Evolutionary conservation across 495 filamentous ascomycete species (phyloP), one percentile per base, ranked within the genome.

Genomic region (Daldinia childiae): DNA sequence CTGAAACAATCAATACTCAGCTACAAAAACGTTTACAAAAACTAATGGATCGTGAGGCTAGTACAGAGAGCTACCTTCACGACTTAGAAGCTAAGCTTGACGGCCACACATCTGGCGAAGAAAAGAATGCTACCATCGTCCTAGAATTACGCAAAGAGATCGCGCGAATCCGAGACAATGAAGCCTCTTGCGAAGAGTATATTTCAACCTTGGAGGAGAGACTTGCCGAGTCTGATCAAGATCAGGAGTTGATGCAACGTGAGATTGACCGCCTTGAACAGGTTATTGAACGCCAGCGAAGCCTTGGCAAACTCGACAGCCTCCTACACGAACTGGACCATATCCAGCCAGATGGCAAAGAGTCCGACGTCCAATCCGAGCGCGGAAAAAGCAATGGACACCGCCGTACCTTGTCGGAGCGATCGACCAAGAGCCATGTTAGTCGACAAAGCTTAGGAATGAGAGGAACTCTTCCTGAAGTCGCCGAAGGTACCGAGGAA

Each of bases 201-300:
- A 98, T 99, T 54, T 94, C 95, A 3, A 98, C 95, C 2, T 83
- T 99, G 36, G 95, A 99, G 79, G 95, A 98, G 79, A 90, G 95
- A 17, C 87, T 99, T 15, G 96, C 96, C 0, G 95, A 99, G 79
- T 88, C 93, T 4, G 95, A 99, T 73, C 95, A 98, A 76, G 96
- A 99, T 74, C 90, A 93, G 75, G 95, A 98, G 75, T 78, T 97
- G 62, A 97, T 98, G 94, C 93, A 97, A 80, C 91, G 94, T 27
- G 95, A 99, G 77, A 92, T 99, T 73, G 90, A 96, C 77, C 89
- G 95, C 39, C 83, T 99, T 36, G 95, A 98, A 78, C 92, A 97
- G 80, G 93, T 98, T 24, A 87, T 99, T 56, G 95, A 98, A 75
- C 93, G 96, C 54, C 95, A 99, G 76, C 87, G 96, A 43, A 97